These are phyloP conservation scores for Pestalotiopsis sp. DNA, from an alignment of 2,329 filamentous ascomycete species.

Conservation along the genomic window DNA sequence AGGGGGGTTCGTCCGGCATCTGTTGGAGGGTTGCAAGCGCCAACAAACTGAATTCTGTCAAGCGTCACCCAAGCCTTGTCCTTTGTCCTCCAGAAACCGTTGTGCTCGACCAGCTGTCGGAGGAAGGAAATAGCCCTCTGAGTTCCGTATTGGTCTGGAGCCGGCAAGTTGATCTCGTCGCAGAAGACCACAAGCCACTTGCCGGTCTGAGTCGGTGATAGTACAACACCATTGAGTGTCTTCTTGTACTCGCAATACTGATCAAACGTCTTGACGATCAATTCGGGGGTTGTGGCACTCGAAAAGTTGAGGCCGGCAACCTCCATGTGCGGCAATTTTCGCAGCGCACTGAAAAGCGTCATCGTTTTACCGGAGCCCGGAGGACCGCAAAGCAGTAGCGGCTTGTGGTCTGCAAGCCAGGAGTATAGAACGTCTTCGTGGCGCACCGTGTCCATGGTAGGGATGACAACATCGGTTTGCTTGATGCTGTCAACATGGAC, in stretches of 20 bases:
- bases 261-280: constrained; percentile 98
- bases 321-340: constrained; percentile 98
- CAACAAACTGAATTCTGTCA: constrained; percentile 97
- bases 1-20: constrained; percentile 95
- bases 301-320: constrained; percentile 99
- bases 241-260: constrained; percentile 99
- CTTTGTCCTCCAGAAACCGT: constrained; percentile 97
- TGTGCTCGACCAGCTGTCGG: constrained; percentile 95
- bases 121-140: constrained; percentile 97
- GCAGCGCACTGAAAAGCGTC: constrained; percentile 96
- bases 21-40: constrained; percentile 96
- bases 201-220: constrained; percentile 94
- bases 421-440: constrained; percentile 99
- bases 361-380: constrained; percentile 99
- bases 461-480: constrained; percentile 97
- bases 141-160: constrained; percentile 95
- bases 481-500: constrained; percentile 98
- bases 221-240: constrained; percentile 91
- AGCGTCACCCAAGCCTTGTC: constrained; percentile 98
- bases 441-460: constrained; percentile 92
- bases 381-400: constrained; percentile 91
- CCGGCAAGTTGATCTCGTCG: constrained; percentile 98
- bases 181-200: constrained; percentile 99
- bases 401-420: constrained; percentile 98
- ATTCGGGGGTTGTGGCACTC: constrained; percentile 94